phyloP scores from a whole-genome alignment of 768 basidiomycete genomes.

The Porpolomopsis calyptriformis region DNA sequence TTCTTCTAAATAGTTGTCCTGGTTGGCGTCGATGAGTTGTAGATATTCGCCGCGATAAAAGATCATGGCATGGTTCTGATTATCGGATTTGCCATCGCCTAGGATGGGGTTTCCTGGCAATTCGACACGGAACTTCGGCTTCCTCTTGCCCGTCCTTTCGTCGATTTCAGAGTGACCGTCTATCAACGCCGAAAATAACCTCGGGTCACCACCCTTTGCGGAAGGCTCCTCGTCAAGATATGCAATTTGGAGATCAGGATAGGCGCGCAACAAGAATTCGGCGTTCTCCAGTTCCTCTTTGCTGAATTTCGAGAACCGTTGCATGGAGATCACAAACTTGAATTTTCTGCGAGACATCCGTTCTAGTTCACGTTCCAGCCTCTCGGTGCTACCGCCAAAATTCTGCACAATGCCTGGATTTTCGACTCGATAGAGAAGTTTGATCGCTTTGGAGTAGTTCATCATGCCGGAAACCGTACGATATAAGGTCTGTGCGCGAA shows the following conservation, averaged over 20 bases:
- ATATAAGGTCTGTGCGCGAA: constrained; percentile 96
- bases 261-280: constrained; percentile 93
- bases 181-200: constrained; percentile 86
- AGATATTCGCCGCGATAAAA: constrained; percentile 99
- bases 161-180: constrained; percentile 97
- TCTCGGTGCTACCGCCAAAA: constrained; percentile 94
- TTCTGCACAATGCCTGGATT: constrained; percentile 95
- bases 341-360: constrained; percentile 96
- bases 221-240: constrained; percentile 94
- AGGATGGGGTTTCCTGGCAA: constrained; percentile 97
- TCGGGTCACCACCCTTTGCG: constrained; percentile 78
- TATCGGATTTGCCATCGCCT: constrained; percentile 98
- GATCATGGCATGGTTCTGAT: constrained; percentile 98
- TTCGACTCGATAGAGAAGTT: constrained; percentile 95
- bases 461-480: constrained; percentile 99
- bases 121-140: constrained; percentile 96
- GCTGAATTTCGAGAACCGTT: constrained; percentile 97
- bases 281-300: constrained; percentile 99
- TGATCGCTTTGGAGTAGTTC: constrained; percentile 99
- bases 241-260: constrained; percentile 96
- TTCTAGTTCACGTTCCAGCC: constrained; percentile 90
- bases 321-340: constrained; percentile 98
- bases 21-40: constrained; percentile 98
- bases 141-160: constrained; percentile 75
- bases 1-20: constrained; percentile 99